These are phyloP conservation scores for Spergularia marina DNA, from an alignment of 148 eudicot species.

Conservation along the genomic window DNA sequence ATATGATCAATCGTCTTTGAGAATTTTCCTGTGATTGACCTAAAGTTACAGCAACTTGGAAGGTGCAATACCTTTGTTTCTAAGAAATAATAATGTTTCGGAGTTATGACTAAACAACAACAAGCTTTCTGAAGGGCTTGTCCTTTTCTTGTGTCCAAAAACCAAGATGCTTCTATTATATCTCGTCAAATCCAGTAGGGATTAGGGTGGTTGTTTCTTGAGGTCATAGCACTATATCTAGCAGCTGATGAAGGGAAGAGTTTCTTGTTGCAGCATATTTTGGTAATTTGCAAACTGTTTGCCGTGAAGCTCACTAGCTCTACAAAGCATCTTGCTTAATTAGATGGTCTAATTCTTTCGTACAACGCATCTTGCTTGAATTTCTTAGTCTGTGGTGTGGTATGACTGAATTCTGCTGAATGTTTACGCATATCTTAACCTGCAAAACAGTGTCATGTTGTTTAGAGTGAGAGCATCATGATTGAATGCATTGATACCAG, in stretches of 20 bases:
- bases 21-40: neutral
- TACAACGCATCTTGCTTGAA: no score
- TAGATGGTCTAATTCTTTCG: no score
- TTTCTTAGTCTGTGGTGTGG: no score
- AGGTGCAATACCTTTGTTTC: slow-evolving; percentile 25
- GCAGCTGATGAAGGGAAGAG: neutral
- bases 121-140: slow-evolving; percentile 10
- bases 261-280: neutral
- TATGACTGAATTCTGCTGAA: no score
- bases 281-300: neutral
- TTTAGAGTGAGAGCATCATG: no score
- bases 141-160: slow-evolving; percentile 16
- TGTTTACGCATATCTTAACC: no score
- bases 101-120: slow-evolving; percentile 3
- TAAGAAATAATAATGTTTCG: neutral
- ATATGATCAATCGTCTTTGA: neutral
- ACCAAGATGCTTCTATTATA: neutral
- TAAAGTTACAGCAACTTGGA: slow-evolving; percentile 13
- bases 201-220: neutral
- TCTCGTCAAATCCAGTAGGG: no score
- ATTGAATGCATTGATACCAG: no score
- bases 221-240: neutral
- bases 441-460: no score
- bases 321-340: no score
- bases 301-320: no score